These are phyloP conservation scores for Rhinocladiella similis DNA, from an alignment of 2,329 filamentous ascomycete species.

Conservation along the genomic window DNA sequence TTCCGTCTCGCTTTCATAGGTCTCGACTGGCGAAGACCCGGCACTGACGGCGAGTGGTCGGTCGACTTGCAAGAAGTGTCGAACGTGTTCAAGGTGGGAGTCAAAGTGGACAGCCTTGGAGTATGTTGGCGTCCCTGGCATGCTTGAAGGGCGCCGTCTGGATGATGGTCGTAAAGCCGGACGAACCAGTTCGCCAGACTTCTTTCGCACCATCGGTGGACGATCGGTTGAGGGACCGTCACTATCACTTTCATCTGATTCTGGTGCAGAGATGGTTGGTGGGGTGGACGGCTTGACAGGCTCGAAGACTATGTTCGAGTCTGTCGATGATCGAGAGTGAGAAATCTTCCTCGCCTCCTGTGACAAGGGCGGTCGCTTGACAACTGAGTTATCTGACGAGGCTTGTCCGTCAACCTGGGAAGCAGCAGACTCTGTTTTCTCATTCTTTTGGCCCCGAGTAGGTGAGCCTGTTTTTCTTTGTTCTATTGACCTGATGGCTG, in stretches of 20 bases:
- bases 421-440: slow-evolving; percentile 14
- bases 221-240: slow-evolving; percentile 62
- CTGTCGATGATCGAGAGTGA: slow-evolving; percentile 61
- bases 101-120: slow-evolving; percentile 99
- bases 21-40: slow-evolving; percentile 85
- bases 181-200: slow-evolving; percentile 93
- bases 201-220: slow-evolving; percentile 94
- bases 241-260: slow-evolving; percentile 58
- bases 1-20: slow-evolving; percentile 81
- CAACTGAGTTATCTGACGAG: slow-evolving; percentile 44
- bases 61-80: slow-evolving; percentile 93
- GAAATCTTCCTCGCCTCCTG: slow-evolving; percentile 60
- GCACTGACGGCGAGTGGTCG: slow-evolving; percentile 94
- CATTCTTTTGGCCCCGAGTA: slow-evolving; percentile 38
- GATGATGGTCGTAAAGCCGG: slow-evolving; percentile 81
- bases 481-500: slow-evolving; percentile 78
- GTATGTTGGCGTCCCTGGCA: slow-evolving; percentile 95
- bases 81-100: slow-evolving; percentile 90
- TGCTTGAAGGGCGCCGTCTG: slow-evolving; percentile 81
- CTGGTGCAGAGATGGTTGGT: slow-evolving; percentile 37
- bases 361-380: slow-evolving; percentile 44
- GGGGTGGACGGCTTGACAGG: slow-evolving; percentile 45
- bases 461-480: slow-evolving; percentile 63
- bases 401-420: slow-evolving; percentile 20
- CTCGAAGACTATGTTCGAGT: slow-evolving; percentile 52